Evolutionary conservation across 163 green algal species (phyloP).

Genomic region (Scenedesmus sp.): DNA sequence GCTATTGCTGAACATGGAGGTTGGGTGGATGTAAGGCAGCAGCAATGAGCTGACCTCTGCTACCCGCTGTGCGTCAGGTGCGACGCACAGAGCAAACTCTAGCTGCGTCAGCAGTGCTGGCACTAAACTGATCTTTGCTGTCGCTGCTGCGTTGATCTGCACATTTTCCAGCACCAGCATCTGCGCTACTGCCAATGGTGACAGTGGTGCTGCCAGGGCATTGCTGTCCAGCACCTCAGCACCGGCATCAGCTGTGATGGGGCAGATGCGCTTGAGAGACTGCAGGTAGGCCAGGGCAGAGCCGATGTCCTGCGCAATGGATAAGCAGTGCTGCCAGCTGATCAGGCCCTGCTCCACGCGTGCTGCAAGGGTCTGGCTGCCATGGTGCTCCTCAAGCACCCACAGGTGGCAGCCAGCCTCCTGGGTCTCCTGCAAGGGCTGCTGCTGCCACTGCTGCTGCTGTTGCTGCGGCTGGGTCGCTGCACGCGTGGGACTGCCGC

Average conservation of each 20-base stretch:
- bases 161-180: slow-evolving; percentile 46
- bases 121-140: slow-evolving; percentile 58
- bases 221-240: slow-evolving; percentile 36
- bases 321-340: slow-evolving; percentile 70
- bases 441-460: slow-evolving; percentile 6
- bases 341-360: slow-evolving; percentile 69
- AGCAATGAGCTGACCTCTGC: slow-evolving; percentile 38
- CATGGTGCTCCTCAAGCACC: slow-evolving; percentile 72
- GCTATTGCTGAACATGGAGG: slow-evolving; percentile 58
- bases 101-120: slow-evolving; percentile 74
- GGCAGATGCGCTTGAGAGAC: slow-evolving; percentile 57
- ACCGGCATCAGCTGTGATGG: slow-evolving; percentile 19
- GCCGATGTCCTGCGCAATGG: slow-evolving; percentile 65
- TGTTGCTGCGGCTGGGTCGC: background rate
- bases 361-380: slow-evolving; percentile 59
- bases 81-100: slow-evolving; percentile 52
- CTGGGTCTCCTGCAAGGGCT: background rate
- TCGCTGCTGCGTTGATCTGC: slow-evolving; percentile 18
- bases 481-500: slow-evolving; percentile 4
- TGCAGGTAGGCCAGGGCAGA: slow-evolving; percentile 71
- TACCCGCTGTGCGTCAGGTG: slow-evolving; percentile 41
- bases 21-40: slow-evolving; percentile 73
- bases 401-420: slow-evolving; percentile 60
- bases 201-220: slow-evolving; percentile 49
- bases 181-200: slow-evolving; percentile 52